These are phyloP conservation scores for Prunella vulgaris DNA, from an alignment of 257 asterid genomes.

Conservation along the genomic window DNA sequence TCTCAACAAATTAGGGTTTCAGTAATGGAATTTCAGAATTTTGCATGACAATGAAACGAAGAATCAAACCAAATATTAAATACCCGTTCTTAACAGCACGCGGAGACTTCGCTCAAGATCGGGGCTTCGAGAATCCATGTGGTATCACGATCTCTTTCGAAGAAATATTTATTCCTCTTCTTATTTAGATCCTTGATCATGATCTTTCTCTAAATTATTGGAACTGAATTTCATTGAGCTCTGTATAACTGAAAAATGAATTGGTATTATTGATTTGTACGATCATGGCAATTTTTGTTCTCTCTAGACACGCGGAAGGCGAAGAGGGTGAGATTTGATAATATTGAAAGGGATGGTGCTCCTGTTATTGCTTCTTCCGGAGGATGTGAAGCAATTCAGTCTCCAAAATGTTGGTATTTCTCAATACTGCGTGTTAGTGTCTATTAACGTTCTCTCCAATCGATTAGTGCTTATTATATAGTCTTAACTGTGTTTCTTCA, in stretches of 20 bases:
- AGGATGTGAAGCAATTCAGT: conserved; percentile 27
- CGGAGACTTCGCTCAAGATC: conserved; percentile 21
- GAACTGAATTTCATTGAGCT: not conserved
- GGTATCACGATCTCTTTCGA: conserved; percentile 26
- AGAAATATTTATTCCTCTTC: not conserved
- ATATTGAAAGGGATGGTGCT: conserved; percentile 27
- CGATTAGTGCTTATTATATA: conserved; percentile 1
- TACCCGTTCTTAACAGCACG: conserved; percentile 12
- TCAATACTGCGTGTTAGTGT: conserved; percentile 11
- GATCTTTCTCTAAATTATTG: not conserved
- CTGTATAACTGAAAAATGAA: not conserved
- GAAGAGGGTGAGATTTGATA: conserved; percentile 49
- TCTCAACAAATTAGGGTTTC: conserved; percentile 22
- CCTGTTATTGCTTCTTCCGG: conserved; percentile 26
- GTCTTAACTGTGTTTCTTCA: not conserved
- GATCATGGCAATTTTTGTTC: not conserved
- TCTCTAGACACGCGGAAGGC: conserved; percentile 37
- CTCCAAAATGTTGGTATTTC: conserved; percentile 36
- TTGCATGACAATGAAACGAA: conserved; percentile 25
- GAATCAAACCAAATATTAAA: conserved; percentile 30
- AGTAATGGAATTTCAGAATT: not conserved
- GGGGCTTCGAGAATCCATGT: conserved; percentile 24
- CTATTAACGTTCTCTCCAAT: not conserved
- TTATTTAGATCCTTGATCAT: not conserved
- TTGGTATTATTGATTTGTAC: not conserved